Conservation (phyloP, 140 eudicot genomes). For the Oenanthe javanica region DNA sequence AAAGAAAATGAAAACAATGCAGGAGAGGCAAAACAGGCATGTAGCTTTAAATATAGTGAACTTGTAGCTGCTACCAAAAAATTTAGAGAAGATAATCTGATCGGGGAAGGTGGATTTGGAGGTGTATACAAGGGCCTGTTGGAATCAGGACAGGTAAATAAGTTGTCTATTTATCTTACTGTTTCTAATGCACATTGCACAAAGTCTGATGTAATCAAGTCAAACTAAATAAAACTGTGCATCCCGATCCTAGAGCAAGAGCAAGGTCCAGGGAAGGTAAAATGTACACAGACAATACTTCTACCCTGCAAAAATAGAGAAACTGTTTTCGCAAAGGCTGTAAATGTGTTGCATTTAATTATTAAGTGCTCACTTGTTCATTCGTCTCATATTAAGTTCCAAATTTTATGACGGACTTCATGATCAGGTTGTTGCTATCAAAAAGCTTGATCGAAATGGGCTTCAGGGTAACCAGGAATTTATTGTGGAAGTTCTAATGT, state of each 20-base stretch:
- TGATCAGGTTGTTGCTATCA: slow-evolving; percentile 70
- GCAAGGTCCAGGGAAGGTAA: background rate
- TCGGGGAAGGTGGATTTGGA: slow-evolving; percentile 95
- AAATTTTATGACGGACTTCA: background rate
- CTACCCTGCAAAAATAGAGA: background rate
- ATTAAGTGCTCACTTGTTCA: background rate
- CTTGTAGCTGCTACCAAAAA: slow-evolving; percentile 73
- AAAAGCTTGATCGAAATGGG: slow-evolving; percentile 68
- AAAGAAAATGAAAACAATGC: slow-evolving; percentile 20
- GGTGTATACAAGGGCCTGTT: slow-evolving; percentile 78
- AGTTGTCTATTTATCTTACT: background rate
- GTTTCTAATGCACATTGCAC: background rate
- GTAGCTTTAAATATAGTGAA: slow-evolving; percentile 70
- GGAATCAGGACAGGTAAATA: slow-evolving; percentile 53
- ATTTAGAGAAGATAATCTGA: slow-evolving; percentile 61
- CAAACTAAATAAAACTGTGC: background rate
- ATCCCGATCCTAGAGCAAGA: background rate
- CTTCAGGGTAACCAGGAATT: slow-evolving; percentile 92
- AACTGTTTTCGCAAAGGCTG: background rate
- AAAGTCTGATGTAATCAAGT: too few species aligned
- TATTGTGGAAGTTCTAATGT: slow-evolving; percentile 80
- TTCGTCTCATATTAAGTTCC: background rate
- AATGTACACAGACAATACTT: background rate
- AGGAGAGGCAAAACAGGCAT: slow-evolving; percentile 44
- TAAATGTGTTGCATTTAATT: background rate